Base-by-base conservation (phyloP, 257 asterid species). In the Scutellaria minor region DNA sequence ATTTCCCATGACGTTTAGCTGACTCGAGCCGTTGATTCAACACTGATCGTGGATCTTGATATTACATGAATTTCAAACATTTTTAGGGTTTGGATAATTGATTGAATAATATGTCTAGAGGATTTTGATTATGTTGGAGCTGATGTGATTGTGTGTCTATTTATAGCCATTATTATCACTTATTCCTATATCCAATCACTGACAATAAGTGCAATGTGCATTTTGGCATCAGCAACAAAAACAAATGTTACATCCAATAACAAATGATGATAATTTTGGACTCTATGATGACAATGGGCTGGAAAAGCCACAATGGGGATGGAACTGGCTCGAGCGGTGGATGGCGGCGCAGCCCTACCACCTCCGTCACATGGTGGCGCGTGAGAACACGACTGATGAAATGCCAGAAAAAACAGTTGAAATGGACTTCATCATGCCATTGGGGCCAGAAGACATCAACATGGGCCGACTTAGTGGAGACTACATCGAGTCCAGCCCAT, bases 281-380 rank as follows among this genome's bases (percentile, higher is more conserved):
- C 54, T 74, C 31, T 75, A 75, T 12, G 81, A 75, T 12, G 81
- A 75, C 9, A 68, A 71, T 0, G 89, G 77, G 46, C 64, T 14
- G 1, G 91, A 83, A 1, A 86, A 81, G 80, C 60, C 89, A 10
- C 84, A 74, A 2, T 85, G 92, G 93, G 94, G 93, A 5, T 87
- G 97, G 97, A 88, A 90, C 54, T 89, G 96, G 97, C 82, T 91
- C 9, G 98, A 93, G 71, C 86, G 82, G 6, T 91, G 98, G 98
- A 94, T 89, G 96, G 91, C 90, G 18, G 80, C 92, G 0, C 98
- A 90, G 24, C 87, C 90, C 11, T 59, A 83, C 80, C 89, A 89
- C 42, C 57, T 9, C 48, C 83, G 83, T 7, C 82, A 76, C 39
- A 52, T 37, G 41, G 72, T 52, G 75, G 85, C 87, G 14, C 84